Evolutionary conservation across 2,329 filamentous ascomycete species (phyloP).

Genomic region (Xylariaceae sp.): DNA sequence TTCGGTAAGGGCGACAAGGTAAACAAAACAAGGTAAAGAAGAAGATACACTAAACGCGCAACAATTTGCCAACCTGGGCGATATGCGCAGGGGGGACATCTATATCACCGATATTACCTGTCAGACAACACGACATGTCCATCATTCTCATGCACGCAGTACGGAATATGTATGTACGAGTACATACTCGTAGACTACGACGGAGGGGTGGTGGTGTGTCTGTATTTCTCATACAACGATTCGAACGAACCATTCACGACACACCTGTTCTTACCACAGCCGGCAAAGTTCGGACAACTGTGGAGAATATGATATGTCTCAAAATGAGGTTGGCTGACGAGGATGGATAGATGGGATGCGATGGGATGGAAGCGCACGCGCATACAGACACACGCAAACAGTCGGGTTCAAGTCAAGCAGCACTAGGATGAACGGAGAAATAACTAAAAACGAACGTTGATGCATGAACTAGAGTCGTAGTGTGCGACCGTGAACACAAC

Average conservation of each 20-base stretch:
- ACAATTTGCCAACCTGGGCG: background rate
- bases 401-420: background rate
- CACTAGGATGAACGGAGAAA: slow-evolving; percentile 7
- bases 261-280: background rate
- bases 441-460: slow-evolving; percentile 16
- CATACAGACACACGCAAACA: background rate
- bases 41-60: background rate
- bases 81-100: background rate
- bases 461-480: slow-evolving; percentile 16
- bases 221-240: slow-evolving; percentile 3
- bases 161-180: too few species aligned
- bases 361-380: too few species aligned
- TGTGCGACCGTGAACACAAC: background rate
- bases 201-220: background rate
- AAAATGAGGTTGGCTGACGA: background rate
- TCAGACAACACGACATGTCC: background rate
- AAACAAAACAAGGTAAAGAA: background rate
- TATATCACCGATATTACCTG: background rate
- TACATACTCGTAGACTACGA: too few species aligned
- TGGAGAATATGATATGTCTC: slow-evolving; percentile 4
- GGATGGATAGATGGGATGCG: background rate
- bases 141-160: background rate
- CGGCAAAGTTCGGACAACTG: slow-evolving; percentile 1
- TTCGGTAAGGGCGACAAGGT: background rate
- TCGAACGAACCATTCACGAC: background rate